Evolutionary conservation across 106 monocot species (phyloP).

Genomic region (Cymbidium sinense): DNA sequence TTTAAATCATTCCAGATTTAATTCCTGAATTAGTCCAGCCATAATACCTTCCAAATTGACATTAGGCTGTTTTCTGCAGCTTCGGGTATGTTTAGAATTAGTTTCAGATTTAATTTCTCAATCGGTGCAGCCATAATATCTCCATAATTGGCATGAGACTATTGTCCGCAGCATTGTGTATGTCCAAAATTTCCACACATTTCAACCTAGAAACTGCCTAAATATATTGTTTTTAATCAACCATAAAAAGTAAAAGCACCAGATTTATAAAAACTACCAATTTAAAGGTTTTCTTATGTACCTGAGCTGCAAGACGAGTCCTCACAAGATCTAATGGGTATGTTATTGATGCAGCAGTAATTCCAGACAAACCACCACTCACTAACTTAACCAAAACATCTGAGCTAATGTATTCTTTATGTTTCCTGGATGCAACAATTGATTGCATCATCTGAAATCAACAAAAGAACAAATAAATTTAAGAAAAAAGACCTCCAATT

Average conservation of each 20-base stretch:
- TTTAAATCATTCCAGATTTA: too few species aligned
- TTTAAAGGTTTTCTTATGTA: conserved; percentile 1
- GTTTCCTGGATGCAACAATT: conserved; percentile 42
- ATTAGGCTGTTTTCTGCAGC: too few species aligned
- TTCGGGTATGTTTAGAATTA: too few species aligned
- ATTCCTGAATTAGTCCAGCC: too few species aligned
- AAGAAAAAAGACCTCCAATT: not conserved
- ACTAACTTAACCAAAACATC: conserved; percentile 60
- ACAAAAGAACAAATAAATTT: not conserved
- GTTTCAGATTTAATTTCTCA: too few species aligned
- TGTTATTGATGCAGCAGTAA: conserved; percentile 84
- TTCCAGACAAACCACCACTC: conserved; percentile 76
- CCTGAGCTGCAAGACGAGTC: conserved; percentile 93
- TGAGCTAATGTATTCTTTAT: conserved; percentile 35
- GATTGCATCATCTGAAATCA: conserved; percentile 35
- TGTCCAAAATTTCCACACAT: not conserved
- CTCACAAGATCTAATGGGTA: conserved; percentile 94
- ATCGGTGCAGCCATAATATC: too few species aligned
- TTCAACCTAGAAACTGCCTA: not conserved
- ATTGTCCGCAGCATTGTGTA: too few species aligned
- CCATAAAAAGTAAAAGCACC: not conserved
- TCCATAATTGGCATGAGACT: too few species aligned
- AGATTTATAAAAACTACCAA: not conserved
- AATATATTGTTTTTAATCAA: not conserved
- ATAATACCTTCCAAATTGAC: too few species aligned